Conservation (phyloP, 2,329 filamentous ascomycete genomes). For the Phialemonium atrogriseum region DNA sequence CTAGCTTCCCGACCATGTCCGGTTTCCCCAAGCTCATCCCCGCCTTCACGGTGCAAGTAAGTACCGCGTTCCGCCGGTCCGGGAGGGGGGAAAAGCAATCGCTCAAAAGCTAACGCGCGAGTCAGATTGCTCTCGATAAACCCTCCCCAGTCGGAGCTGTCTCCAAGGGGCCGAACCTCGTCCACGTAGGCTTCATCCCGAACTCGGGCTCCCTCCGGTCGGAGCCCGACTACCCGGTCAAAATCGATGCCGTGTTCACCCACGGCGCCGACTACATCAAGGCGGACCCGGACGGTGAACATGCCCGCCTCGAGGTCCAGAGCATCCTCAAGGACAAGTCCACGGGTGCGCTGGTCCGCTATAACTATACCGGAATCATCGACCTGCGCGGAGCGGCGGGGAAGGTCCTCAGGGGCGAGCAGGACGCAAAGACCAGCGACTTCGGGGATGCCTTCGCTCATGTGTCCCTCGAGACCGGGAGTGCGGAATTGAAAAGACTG, state of each 20-base stretch:
- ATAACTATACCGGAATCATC: slow-evolving; percentile 29
- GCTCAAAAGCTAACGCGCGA: slow-evolving; percentile 1
- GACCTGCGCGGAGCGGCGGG: slow-evolving; percentile 17
- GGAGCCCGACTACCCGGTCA: slow-evolving; percentile 26
- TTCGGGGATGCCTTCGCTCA: slow-evolving; percentile 29
- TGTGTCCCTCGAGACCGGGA: slow-evolving; percentile 28
- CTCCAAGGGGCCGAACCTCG: slow-evolving; percentile 19
- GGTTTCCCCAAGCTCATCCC: slow-evolving; percentile 30
- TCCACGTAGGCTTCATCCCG: slow-evolving; percentile 18
- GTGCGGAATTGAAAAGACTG: slow-evolving; percentile 23
- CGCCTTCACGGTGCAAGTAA: slow-evolving; percentile 28
- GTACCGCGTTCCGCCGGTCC: background rate
- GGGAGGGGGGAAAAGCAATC: background rate
- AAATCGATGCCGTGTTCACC: slow-evolving; percentile 26
- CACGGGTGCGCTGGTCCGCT: slow-evolving; percentile 21
- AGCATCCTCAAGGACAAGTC: slow-evolving; percentile 23
- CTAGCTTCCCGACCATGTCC: slow-evolving; percentile 17
- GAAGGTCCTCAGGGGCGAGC: slow-evolving; percentile 23
- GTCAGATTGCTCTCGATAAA: slow-evolving; percentile 18
- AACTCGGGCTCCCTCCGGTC: slow-evolving; percentile 22
- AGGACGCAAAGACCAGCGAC: slow-evolving; percentile 26
- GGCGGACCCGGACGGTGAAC: slow-evolving; percentile 23
- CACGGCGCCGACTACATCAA: slow-evolving; percentile 34
- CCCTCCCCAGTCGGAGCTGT: slow-evolving; percentile 19
- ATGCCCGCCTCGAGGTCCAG: slow-evolving; percentile 31